Percentiles rank a stretch among this genome's conserved stretches.
These are phyloP conservation scores for Kitagawia praeruptora DNA, from an alignment of 129 eudicot species.

Conservation along the genomic window DNA sequence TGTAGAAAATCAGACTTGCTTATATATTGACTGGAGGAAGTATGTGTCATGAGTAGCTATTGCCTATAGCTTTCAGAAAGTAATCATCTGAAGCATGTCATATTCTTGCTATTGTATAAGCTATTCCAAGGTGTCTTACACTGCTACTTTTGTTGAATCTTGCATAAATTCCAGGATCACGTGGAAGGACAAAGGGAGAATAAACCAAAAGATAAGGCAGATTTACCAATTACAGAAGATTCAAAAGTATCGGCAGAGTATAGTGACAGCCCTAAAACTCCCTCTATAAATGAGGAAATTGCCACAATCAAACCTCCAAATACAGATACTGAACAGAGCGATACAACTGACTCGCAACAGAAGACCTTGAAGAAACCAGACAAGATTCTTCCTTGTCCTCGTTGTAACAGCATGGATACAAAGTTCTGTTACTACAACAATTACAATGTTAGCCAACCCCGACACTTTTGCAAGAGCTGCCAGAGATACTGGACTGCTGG, in stretches of 20 bases:
- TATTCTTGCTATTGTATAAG: background rate
- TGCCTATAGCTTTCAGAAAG: background rate
- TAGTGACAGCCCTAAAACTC: constrained; percentile 19
- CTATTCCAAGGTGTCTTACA: background rate
- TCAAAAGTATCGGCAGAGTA: constrained; percentile 12
- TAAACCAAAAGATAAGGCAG: constrained; percentile 14
- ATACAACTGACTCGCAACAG: constrained; percentile 16
- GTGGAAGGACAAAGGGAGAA: constrained; percentile 8
- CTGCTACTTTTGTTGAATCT: constrained; percentile 7
- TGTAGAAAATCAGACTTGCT: background rate
- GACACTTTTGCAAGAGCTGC: constrained; percentile 57
- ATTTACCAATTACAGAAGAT: constrained; percentile 16
- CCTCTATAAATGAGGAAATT: constrained; percentile 15
- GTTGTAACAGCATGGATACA: constrained; percentile 57
- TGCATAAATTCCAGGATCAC: constrained; percentile 35
- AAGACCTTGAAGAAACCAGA: constrained; percentile 46
- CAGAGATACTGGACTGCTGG: constrained; percentile 68
- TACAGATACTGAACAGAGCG: constrained; percentile 18
- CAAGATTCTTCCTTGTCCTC: constrained; percentile 54
- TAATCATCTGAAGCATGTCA: background rate
- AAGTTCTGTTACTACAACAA: constrained; percentile 59
- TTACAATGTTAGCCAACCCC: constrained; percentile 54
- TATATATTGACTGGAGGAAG: background rate
- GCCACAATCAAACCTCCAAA: constrained; percentile 3
- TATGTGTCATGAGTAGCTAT: background rate